Evolutionary conservation across 2,329 filamentous ascomycete genomes (phyloP).

Genomic region (Thelonectria discophora): DNA sequence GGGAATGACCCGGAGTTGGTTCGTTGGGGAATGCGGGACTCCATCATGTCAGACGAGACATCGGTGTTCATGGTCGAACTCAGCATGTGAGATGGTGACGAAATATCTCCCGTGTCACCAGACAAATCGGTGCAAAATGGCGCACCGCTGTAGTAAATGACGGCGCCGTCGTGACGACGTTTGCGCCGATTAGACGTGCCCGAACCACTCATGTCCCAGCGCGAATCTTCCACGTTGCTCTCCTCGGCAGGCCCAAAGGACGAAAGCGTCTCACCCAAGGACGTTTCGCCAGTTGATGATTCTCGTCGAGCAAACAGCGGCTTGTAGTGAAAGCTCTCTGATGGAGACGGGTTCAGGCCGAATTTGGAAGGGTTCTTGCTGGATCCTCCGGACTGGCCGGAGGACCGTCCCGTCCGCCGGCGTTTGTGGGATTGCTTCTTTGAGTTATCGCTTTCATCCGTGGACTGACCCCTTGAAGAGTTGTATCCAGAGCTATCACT

Average conservation of each 20-base stretch:
- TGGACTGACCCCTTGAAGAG: slow-evolving; percentile 58
- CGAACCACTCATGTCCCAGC: slow-evolving; percentile 58
- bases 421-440: slow-evolving; percentile 57
- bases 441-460: slow-evolving; percentile 57
- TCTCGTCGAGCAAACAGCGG: slow-evolving; percentile 66
- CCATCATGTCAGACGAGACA: slow-evolving; percentile 24
- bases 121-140: slow-evolving; percentile 84
- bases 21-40: slow-evolving; percentile 44
- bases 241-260: slow-evolving; percentile 59
- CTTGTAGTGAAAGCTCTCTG: slow-evolving; percentile 68
- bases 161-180: slow-evolving; percentile 72
- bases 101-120: slow-evolving; percentile 65
- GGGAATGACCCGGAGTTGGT: slow-evolving; percentile 62
- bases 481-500: slow-evolving; percentile 67
- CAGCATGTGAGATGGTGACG: slow-evolving; percentile 58
- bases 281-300: slow-evolving; percentile 57
- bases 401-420: slow-evolving; percentile 52
- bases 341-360: slow-evolving; percentile 51
- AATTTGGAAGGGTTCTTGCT: slow-evolving; percentile 53
- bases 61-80: slow-evolving; percentile 53
- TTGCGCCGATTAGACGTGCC: slow-evolving; percentile 60
- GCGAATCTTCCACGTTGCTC: slow-evolving; percentile 59
- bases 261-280: slow-evolving; percentile 58
- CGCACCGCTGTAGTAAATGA: slow-evolving; percentile 85
- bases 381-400: slow-evolving; percentile 46